Base-by-base conservation (phyloP, 2,329 filamentous ascomycete genomes). In the Colletotrichum sp. region DNA sequence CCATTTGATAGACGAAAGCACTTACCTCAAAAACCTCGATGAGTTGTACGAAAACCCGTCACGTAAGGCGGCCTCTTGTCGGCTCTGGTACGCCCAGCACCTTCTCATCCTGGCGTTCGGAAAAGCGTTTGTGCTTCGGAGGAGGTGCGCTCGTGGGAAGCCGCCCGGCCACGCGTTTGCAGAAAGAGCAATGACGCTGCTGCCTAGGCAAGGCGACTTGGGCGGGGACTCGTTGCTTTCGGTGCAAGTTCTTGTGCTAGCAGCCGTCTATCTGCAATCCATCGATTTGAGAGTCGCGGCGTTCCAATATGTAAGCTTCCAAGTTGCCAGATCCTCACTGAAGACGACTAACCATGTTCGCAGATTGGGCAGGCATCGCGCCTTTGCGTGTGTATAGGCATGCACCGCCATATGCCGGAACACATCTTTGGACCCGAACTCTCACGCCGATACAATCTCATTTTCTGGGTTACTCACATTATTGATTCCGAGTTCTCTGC, bases 51-150 rank as follows among this genome's bases (percentile, higher is more conserved):
- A n/a, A 44, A 32, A 65, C 30, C 62, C 62, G 28, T n/a, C 62
- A 24, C 21, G 16, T 15, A 65, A 65, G 32, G 62, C 32, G 12
- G 32, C 62, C 9, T n/a, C 30, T 44, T 65, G 16, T 15, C 30
- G 32, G 9, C 62, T 44, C 32, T 76, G 75, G 71, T 75, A 69
- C 30, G 55, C 71, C 18, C 75, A 74, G 24, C 71, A 69, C 65
- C 71, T 76, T n/a, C 30, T 76, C 24, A 32, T 75, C 12, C 65
- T 76, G 24, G 75, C 75, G 8, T 76, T 69, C 26, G 75, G 75
- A 16, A 67, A 76, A 60, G 71, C 65, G 10, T 76, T 69, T 21
- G 24, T 55, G 18, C 39, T 44, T 24, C 62, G 36, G 16, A 65
- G 32, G 13, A 30, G n/a, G 10, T 44, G 32, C 26, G 26, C 36